These are phyloP conservation scores for Lentinula raphanica DNA, from an alignment of 768 basidiomycete species.

Conservation along the genomic window DNA sequence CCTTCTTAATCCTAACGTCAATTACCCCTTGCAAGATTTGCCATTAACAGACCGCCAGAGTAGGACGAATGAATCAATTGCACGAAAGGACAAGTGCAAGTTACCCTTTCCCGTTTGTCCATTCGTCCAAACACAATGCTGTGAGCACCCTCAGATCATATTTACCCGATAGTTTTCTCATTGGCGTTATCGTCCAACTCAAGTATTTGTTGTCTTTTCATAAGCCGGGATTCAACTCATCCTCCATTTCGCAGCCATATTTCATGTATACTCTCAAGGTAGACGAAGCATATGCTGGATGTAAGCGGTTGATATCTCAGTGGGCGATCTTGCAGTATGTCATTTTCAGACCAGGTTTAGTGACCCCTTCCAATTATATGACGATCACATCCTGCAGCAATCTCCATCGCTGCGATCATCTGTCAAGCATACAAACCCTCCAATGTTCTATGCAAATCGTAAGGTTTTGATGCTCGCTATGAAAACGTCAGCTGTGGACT, in stretches of 20 bases:
- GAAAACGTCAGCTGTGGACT: constrained; percentile 66
- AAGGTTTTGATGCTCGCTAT: constrained; percentile 51
- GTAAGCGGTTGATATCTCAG: constrained; percentile 24
- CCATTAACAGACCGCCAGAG: no score
- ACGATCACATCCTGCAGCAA: constrained; percentile 22
- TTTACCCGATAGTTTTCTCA: constrained; percentile 57
- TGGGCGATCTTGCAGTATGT: constrained; percentile 91
- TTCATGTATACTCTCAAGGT: constrained; percentile 90
- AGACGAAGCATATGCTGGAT: constrained; percentile 3
- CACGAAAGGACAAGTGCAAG: constrained; percentile 70
- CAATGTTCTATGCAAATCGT: constrained; percentile 67
- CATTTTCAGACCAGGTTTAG: constrained; percentile 54
- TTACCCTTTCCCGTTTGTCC: constrained; percentile 60
- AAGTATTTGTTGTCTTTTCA: constrained; percentile 39
- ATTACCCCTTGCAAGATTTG: no score
- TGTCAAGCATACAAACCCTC: constrained; percentile 61
- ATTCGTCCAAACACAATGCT: neutral
- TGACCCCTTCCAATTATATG: neutral
- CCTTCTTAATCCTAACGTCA: no score
- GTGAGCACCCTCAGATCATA: neutral
- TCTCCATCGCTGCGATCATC: constrained; percentile 75
- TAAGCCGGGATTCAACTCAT: neutral
- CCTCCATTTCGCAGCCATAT: constrained; percentile 36
- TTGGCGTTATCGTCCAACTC: constrained; percentile 78
- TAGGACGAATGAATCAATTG: no score